Conservation (phyloP, 306 rosid species). For the Dalbergia oliveri region DNA sequence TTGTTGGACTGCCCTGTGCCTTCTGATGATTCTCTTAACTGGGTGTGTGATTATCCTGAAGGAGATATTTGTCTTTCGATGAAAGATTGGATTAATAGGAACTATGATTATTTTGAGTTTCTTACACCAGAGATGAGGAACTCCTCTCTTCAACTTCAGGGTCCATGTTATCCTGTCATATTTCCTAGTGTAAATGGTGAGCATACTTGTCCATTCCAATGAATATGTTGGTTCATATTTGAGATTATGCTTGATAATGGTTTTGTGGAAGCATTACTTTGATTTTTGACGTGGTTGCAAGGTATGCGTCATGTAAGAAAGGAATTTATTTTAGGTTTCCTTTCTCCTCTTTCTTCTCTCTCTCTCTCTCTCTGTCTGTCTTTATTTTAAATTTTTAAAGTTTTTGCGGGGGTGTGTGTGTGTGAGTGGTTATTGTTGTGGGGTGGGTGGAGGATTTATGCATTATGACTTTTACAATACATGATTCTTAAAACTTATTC, state of each 20-base stretch:
- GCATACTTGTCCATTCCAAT: slow-evolving; percentile 32
- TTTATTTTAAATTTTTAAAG: too few relatives aligned
- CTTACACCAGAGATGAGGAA: slow-evolving; percentile 96
- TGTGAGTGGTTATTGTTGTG: too few relatives aligned
- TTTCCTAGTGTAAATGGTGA: slow-evolving; percentile 96
- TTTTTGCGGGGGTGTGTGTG: neutral
- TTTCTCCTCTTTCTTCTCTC: neutral
- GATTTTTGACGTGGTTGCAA: slow-evolving; percentile 1
- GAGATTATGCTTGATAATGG: slow-evolving; percentile 16
- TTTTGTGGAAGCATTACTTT: neutral
- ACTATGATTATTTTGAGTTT: slow-evolving; percentile 87
- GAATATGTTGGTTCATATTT: slow-evolving; percentile 7
- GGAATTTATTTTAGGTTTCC: neutral
- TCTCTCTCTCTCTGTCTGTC: too few relatives aligned
- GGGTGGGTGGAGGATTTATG: neutral
- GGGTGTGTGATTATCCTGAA: slow-evolving; percentile 98
- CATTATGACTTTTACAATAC: neutral
- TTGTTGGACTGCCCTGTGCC: slow-evolving; percentile 85
- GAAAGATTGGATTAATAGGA: slow-evolving; percentile 78
- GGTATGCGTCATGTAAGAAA: neutral
- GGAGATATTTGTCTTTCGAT: slow-evolving; percentile 77
- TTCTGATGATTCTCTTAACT: slow-evolving; percentile 78
- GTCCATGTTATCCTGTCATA: slow-evolving; percentile 98
- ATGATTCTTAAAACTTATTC: slow-evolving; percentile 8
- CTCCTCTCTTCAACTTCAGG: slow-evolving; percentile 93